Evolutionary conservation across 1,284 basidiomycete species (phyloP).

Genomic region (Sanguinoderma infundibulare): DNA sequence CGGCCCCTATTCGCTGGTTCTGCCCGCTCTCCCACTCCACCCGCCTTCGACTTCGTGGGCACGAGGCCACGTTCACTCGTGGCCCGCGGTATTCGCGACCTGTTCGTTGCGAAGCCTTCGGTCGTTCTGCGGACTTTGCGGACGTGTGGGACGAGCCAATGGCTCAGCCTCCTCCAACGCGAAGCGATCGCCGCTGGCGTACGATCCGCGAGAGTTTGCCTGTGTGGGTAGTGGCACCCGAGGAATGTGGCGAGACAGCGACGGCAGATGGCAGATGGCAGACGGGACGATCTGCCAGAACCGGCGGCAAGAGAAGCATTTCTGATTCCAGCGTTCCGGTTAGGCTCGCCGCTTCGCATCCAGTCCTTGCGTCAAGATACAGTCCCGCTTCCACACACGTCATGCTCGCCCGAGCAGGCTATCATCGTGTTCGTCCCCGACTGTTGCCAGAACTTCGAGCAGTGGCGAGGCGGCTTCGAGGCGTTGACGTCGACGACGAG

Average conservation of each 20-base stretch:
- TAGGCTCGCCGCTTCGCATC: neutral
- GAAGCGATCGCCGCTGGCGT: neutral
- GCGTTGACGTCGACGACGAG: neutral
- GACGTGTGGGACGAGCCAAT: neutral
- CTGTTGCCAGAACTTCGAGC: no score
- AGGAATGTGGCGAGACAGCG: neutral
- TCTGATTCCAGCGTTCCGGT: neutral
- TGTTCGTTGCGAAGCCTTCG: neutral
- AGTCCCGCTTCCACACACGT: neutral
- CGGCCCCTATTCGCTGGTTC: neutral
- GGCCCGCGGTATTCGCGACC: neutral
- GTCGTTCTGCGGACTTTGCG: constrained; percentile 1
- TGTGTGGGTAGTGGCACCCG: neutral
- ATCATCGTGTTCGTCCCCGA: neutral
- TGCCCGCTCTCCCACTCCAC: neutral
- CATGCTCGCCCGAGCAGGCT: neutral
- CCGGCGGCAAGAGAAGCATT: neutral
- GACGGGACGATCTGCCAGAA: neutral
- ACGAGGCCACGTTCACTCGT: neutral
- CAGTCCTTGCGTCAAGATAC: neutral
- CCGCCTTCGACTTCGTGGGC: neutral
- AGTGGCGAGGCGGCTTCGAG: no score
- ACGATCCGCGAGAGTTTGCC: neutral
- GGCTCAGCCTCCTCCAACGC: neutral
- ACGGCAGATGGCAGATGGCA: neutral